A percentile compares a stretch with the other conserved stretches of the same genome.
phyloP scores from a whole-genome alignment of 2,329 filamentous ascomycete species.

The Rachicladosporium sp. region DNA sequence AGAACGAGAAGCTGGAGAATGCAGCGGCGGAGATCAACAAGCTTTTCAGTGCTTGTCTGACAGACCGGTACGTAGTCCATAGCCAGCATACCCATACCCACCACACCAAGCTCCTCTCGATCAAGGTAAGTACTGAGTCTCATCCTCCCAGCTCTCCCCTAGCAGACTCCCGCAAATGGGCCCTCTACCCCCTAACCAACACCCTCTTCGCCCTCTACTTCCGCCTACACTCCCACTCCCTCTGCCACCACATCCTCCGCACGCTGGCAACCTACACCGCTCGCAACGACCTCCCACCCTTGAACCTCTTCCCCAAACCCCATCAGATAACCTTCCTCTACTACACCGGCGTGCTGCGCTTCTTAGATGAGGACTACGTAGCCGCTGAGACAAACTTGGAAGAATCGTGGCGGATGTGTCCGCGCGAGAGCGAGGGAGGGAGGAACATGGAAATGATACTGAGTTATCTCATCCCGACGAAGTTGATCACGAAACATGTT shows the following conservation, averaged over 20 bases:
- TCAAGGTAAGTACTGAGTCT: slow-evolving; percentile 11
- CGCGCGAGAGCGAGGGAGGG: slow-evolving; percentile 47
- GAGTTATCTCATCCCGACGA: slow-evolving; percentile 88
- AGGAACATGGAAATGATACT: slow-evolving; percentile 86
- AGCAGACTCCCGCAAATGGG: slow-evolving; percentile 92
- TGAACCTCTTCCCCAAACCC: slow-evolving; percentile 71
- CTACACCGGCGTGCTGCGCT: slow-evolving; percentile 85
- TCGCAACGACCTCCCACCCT: slow-evolving; percentile 57
- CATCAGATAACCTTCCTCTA: slow-evolving; percentile 95
- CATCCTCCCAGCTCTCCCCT: slow-evolving; percentile 52
- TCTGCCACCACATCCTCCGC: slow-evolving; percentile 81
- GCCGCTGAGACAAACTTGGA: slow-evolving; percentile 71
- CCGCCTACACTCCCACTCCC: slow-evolving; percentile 68
- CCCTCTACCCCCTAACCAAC: slow-evolving; percentile 88
- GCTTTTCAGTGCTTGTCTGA: slow-evolving; percentile 82
- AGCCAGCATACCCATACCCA: slow-evolving; percentile 2
- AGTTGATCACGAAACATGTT: slow-evolving; percentile 73
- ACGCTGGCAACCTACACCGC: slow-evolving; percentile 63
- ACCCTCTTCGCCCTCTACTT: slow-evolving; percentile 98
- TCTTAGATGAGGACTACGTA: slow-evolving; percentile 85
- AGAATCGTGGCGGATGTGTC: slow-evolving; percentile 68
- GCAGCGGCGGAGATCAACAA: slow-evolving; percentile 81
- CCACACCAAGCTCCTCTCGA: slow-evolving; percentile 4
- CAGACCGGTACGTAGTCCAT: slow-evolving; percentile 57
- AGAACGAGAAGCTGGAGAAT: slow-evolving; percentile 79